phyloP scores from a whole-genome alignment of 805 yeast genomes.

The Sugiyamaella qingdaonensis region DNA sequence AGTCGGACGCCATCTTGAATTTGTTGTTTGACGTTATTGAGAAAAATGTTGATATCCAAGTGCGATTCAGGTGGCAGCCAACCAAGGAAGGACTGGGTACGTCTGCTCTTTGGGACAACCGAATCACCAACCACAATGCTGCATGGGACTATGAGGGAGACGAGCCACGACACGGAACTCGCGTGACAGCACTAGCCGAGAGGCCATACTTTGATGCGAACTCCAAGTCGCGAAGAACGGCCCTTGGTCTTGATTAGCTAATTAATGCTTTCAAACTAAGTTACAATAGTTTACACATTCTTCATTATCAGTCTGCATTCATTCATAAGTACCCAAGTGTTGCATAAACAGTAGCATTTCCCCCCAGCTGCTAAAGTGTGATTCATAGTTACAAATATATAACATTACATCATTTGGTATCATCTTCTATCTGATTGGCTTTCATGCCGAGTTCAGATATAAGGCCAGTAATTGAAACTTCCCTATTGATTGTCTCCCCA shows the following conservation, averaged over 20 bases:
- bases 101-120: conserved; percentile 58
- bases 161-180: conserved; percentile 42
- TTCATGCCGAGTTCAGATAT: conserved; percentile 5
- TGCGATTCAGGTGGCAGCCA: conserved; percentile 45
- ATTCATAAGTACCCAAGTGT: too few species aligned
- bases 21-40: conserved; percentile 45
- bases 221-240: conserved; percentile 15
- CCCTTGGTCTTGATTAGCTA: conserved; percentile 10
- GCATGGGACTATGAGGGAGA: conserved; percentile 46
- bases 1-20: conserved; percentile 45
- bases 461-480: conserved; percentile 2
- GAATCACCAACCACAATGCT: conserved; percentile 51
- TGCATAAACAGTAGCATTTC: too few species aligned
- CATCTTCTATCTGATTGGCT: neutral
- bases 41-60: conserved; percentile 49
- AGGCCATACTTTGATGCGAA: conserved; percentile 44
- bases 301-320: too few species aligned
- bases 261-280: too few species aligned
- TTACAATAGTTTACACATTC: too few species aligned
- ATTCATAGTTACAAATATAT: too few species aligned
- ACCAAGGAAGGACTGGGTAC: conserved; percentile 41
- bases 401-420: too few species aligned
- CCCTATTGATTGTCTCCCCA: neutral
- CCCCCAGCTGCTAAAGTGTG: too few species aligned
- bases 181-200: conserved; percentile 49